Percentiles rank a stretch among this genome's conserved stretches.
phyloP scores from a whole-genome alignment of 1,284 basidiomycete species.

The Athelia sp. region DNA sequence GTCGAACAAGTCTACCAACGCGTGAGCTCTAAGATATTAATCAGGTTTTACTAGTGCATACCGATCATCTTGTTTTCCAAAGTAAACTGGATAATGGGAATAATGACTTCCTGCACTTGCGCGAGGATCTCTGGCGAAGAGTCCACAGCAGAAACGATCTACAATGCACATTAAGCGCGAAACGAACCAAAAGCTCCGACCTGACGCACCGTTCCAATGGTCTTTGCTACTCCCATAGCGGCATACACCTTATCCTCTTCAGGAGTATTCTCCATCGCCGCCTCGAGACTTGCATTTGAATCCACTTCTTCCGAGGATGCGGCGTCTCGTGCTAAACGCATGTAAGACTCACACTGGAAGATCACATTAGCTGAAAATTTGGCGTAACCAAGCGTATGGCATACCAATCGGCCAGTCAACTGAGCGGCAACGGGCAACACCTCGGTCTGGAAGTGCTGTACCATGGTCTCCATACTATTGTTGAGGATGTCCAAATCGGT shows the following conservation, averaged over 20 bases:
- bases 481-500: conserved; percentile 87
- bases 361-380: conserved; percentile 1
- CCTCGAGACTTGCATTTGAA: conserved; percentile 43
- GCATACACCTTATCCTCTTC: conserved; percentile 82
- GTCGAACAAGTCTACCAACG: conserved; percentile 71
- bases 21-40: not conserved
- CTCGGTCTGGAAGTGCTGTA: conserved; percentile 81
- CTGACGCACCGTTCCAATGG: conserved; percentile 66
- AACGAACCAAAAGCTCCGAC: not conserved
- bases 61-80: conserved; percentile 71
- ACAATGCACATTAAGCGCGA: conserved; percentile 1
- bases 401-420: conserved; percentile 71
- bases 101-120: conserved; percentile 78
- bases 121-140: conserved; percentile 71
- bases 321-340: conserved; percentile 70
- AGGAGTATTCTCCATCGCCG: conserved; percentile 41
- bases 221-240: conserved; percentile 82
- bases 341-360: conserved; percentile 77
- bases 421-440: conserved; percentile 84
- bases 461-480: conserved; percentile 79
- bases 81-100: conserved; percentile 76
- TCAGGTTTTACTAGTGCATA: conserved; percentile 22
- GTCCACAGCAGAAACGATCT: conserved; percentile 74
- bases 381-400: conserved; percentile 21
- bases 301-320: conserved; percentile 49